Conservation (phyloP, 2,329 filamentous ascomycete species). For the Bipolaris cookei region DNA sequence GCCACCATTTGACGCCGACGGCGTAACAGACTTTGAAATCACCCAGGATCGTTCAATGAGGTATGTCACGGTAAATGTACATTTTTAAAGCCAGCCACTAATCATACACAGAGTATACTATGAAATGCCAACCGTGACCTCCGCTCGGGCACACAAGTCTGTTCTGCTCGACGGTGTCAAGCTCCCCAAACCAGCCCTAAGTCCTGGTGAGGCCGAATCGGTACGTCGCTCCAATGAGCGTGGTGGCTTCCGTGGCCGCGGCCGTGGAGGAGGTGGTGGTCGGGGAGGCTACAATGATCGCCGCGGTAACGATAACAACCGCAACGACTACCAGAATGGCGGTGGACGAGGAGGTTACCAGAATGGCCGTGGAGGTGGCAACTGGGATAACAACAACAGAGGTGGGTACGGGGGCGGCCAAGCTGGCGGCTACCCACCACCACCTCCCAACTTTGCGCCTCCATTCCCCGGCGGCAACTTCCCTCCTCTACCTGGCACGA, state of each 20-base stretch:
- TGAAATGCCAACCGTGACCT: slow-evolving; percentile 71
- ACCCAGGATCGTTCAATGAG: slow-evolving; percentile 74
- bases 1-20: slow-evolving; percentile 74
- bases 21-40: slow-evolving; percentile 37
- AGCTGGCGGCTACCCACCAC: slow-evolving; percentile 28
- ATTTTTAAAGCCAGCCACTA: slow-evolving; percentile 25
- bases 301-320: slow-evolving; percentile 16
- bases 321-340: slow-evolving; percentile 28
- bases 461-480: slow-evolving; percentile 38
- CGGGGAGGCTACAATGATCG: slow-evolving; percentile 46
- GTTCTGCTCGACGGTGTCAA: slow-evolving; percentile 88
- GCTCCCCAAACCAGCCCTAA: slow-evolving; percentile 71
- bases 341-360: slow-evolving; percentile 35
- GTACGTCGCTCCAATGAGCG: slow-evolving; percentile 71
- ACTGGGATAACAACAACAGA: slow-evolving; percentile 13
- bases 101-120: slow-evolving; percentile 73
- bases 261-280: slow-evolving; percentile 23
- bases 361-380: slow-evolving; percentile 25
- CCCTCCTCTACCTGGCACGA: slow-evolving; percentile 35
- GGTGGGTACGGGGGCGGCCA: slow-evolving; percentile 26
- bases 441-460: slow-evolving; percentile 31
- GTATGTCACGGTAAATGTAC: slow-evolving; percentile 57
- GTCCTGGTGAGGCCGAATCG: slow-evolving; percentile 70
- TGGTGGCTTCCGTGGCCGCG: slow-evolving; percentile 40
- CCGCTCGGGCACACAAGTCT: slow-evolving; percentile 79